Evolutionary conservation across 208 protist genomes (phyloP), one percentile per base, ranked within the genome.

Genomic region (Wallacemonas sp.): DNA sequence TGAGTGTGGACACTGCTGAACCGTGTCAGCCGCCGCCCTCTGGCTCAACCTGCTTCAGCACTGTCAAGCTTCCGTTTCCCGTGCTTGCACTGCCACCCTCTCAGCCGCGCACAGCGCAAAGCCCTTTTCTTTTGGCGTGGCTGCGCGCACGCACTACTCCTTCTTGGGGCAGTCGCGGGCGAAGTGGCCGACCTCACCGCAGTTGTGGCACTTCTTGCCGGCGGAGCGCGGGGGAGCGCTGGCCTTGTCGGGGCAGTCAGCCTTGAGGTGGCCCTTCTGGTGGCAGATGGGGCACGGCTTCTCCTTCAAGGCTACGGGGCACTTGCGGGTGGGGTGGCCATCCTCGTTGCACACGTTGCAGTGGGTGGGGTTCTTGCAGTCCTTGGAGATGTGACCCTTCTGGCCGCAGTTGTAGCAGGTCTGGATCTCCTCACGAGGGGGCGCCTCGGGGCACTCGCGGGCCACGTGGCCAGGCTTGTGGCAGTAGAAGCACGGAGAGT

Each of bases 401-500:
- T 85, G 68, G 12, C 77, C 73, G 65, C 88, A 94, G 55, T 82
- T 64, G 85, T 91, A 94, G 76, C 88, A 94, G 42, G 73, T 78
- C 78, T 82, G 79, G 59, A 64, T 78, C 71, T 82, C 79, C 60
- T 85, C 87, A 66, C 78, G 82, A 12, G 86, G 83, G 33, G 83
- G 83, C 13, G 83, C 78, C 53, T 92, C 73, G 26, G 90, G 83
- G 79, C 92, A 97, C 38, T 92, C 86, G 66, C 88, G 76, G 41
- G 87, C 81, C 33, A 89, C 72, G 79, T 97, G 92, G 50, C 92
- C 92, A 13, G 80, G 60, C 78, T 83, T 83, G 64, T 83, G 82
- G 75, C 92, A 97, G 74, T 87, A 92, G 79, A 87, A 96, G 68
- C 92, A 97, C 42, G 86, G 86, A 17, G 86, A 83, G 41, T 92